Conservation (phyloP, 1,284 basidiomycete species). For the Cutaneotrichosporon sp. region DNA sequence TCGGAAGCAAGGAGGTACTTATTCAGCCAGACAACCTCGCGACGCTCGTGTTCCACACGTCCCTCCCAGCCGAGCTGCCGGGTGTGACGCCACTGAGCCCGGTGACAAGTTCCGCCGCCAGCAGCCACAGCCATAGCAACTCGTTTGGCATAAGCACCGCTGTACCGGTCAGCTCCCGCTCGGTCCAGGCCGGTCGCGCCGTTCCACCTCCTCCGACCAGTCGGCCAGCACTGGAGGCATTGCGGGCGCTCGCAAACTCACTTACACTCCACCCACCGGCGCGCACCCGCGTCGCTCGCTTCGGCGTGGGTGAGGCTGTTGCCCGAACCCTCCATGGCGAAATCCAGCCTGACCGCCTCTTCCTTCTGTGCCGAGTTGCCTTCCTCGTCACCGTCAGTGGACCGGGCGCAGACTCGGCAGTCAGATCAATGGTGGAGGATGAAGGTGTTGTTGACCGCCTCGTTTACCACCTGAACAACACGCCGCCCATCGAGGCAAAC, state of each 20-base stretch:
- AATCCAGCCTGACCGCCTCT: slow-evolving; percentile 33
- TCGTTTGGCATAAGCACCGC: not conserved
- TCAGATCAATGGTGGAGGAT: slow-evolving; percentile 40
- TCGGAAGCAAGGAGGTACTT: slow-evolving; percentile 64
- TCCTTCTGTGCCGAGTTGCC: slow-evolving; percentile 45
- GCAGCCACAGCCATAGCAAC: not conserved
- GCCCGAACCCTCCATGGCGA: slow-evolving; percentile 34
- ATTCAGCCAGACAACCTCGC: slow-evolving; percentile 46
- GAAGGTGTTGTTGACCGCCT: slow-evolving; percentile 37
- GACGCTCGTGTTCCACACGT: slow-evolving; percentile 39
- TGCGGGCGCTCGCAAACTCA: slow-evolving; percentile 42
- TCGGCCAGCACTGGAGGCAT: slow-evolving; percentile 31
- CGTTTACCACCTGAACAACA: slow-evolving; percentile 28
- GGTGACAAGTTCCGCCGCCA: not conserved
- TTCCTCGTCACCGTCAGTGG: slow-evolving; percentile 46
- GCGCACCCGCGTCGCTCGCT: slow-evolving; percentile 29
- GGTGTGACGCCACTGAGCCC: not conserved
- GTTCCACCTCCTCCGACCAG: slow-evolving; percentile 1
- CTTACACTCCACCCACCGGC: slow-evolving; percentile 39
- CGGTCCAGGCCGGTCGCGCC: not conserved
- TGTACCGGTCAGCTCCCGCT: not conserved
- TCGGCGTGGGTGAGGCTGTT: slow-evolving; percentile 32
- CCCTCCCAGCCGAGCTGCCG: slow-evolving; percentile 26
- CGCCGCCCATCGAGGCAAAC: slow-evolving; percentile 25
- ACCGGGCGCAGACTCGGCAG: slow-evolving; percentile 26